Conservation (phyloP, 805 yeast species). For the Metschnikowia reukaufii region DNA sequence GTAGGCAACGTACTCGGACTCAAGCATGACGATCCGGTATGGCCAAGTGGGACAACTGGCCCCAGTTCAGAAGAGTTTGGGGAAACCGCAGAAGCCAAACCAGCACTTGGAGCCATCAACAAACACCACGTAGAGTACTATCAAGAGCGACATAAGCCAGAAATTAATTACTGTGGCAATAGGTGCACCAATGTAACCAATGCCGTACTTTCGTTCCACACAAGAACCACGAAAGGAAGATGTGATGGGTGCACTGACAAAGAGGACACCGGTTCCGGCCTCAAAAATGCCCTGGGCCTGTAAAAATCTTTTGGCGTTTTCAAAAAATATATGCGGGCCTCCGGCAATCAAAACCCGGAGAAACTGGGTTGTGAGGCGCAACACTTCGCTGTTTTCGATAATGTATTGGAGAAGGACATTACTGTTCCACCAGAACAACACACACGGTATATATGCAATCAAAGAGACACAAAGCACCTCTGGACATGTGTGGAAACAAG, state of each 20-base stretch:
- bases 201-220: constrained; percentile 42
- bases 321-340: constrained; percentile 46
- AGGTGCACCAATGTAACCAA: constrained; percentile 46
- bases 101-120: constrained; percentile 71
- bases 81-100: constrained; percentile 53
- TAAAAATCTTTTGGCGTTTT: constrained; percentile 40
- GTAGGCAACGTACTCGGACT: constrained; percentile 46
- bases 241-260: constrained; percentile 43
- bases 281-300: constrained; percentile 50
- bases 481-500: constrained; percentile 40
- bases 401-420: constrained; percentile 27
- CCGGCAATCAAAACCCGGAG: constrained; percentile 37
- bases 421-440: constrained; percentile 41
- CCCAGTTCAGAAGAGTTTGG: constrained; percentile 39
- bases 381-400: constrained; percentile 35
- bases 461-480: constrained; percentile 37
- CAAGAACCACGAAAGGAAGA: constrained; percentile 41
- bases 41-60: constrained; percentile 36
- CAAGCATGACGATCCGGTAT: constrained; percentile 46
- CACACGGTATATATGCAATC: constrained; percentile 40
- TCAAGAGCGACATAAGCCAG: constrained; percentile 40
- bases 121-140: constrained; percentile 34
- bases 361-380: constrained; percentile 34
- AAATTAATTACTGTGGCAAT: constrained; percentile 43
- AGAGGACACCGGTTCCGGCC: constrained; percentile 45